Evolutionary conservation across 768 basidiomycete species (phyloP).

Genomic region (Lactifluus pinguis): DNA sequence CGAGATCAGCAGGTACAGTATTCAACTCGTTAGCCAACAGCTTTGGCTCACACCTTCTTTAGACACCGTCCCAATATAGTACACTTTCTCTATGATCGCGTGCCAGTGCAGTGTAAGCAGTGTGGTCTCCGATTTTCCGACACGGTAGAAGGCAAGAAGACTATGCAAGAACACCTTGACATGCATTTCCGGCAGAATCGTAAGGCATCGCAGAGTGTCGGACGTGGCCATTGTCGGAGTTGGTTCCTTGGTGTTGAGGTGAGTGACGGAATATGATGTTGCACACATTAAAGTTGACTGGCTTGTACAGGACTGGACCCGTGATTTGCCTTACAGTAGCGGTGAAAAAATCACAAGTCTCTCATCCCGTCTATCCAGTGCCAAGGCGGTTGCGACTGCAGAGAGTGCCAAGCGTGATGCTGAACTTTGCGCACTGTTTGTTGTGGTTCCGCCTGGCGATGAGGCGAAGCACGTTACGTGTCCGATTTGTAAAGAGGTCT

Average conservation of each 20-base stretch:
- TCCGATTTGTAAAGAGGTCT: slow-evolving; percentile 91
- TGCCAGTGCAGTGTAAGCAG: slow-evolving; percentile 84
- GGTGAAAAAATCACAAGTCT: slow-evolving; percentile 65
- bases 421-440: slow-evolving; percentile 66
- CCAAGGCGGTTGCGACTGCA: slow-evolving; percentile 51
- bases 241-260: slow-evolving; percentile 86
- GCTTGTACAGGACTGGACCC: slow-evolving; percentile 73
- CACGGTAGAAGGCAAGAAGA: slow-evolving; percentile 58
- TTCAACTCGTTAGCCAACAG: too few relatives aligned
- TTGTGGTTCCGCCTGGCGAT: slow-evolving; percentile 84
- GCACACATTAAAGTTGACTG: not conserved
- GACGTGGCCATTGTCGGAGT: slow-evolving; percentile 79
- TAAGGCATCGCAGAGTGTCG: slow-evolving; percentile 66
- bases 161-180: slow-evolving; percentile 83
- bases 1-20: slow-evolving; percentile 59
- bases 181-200: slow-evolving; percentile 95
- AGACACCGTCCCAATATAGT: slow-evolving; percentile 55
- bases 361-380: slow-evolving; percentile 40
- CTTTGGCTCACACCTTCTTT: not conserved
- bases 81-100: slow-evolving; percentile 62
- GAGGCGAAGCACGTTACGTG: slow-evolving; percentile 79
- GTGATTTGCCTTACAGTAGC: slow-evolving; percentile 47
- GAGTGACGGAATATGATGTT: slow-evolving; percentile 24
- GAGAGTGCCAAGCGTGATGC: slow-evolving; percentile 66
- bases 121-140: slow-evolving; percentile 86